Conservation (phyloP, 345 rosid species). For the Salix viminalis region DNA sequence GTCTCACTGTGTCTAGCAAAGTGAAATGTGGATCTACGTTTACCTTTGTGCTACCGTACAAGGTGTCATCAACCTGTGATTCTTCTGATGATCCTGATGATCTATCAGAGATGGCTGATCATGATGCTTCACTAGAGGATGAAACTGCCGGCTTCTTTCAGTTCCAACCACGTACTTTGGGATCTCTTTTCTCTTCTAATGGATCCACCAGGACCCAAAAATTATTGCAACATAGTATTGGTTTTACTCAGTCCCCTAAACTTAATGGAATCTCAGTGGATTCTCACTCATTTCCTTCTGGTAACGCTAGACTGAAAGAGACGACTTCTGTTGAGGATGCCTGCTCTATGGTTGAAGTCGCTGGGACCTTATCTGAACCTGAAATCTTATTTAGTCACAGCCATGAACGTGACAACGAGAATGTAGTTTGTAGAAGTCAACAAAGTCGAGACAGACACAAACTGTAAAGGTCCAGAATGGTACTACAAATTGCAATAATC, state of each 20-base stretch:
- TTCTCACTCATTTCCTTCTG: slow-evolving; percentile 37
- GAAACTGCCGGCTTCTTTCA: slow-evolving; percentile 65
- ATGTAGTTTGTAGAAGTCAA: slow-evolving; percentile 16
- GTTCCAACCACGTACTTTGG: slow-evolving; percentile 65
- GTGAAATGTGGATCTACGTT: slow-evolving; percentile 83
- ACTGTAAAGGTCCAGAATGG: slow-evolving; percentile 10
- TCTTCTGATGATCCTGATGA: slow-evolving; percentile 77
- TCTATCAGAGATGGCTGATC: slow-evolving; percentile 62
- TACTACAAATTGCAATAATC: slow-evolving; percentile 18
- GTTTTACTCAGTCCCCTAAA: slow-evolving; percentile 34
- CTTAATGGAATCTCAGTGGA: slow-evolving; percentile 35
- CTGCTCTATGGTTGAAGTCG: slow-evolving; percentile 43
- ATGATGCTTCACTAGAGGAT: slow-evolving; percentile 54
- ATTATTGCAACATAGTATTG: slow-evolving; percentile 27
- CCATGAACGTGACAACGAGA: slow-evolving; percentile 28
- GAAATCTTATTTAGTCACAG: slow-evolving; percentile 42
- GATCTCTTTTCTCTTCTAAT: slow-evolving; percentile 54
- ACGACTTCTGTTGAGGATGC: slow-evolving; percentile 44
- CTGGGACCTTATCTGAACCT: slow-evolving; percentile 43
- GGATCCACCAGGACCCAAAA: slow-evolving; percentile 46
- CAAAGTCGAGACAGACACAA: slow-evolving; percentile 13
- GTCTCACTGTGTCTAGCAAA: slow-evolving; percentile 74
- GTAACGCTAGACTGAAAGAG: slow-evolving; percentile 38
- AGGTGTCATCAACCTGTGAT: slow-evolving; percentile 48
- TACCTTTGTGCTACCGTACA: slow-evolving; percentile 83